A percentile compares a stretch with the other conserved stretches of the same genome.
These are phyloP conservation scores for Eremothecium sinecaudum DNA, from an alignment of 1,139 yeast species.

Conservation along the genomic window DNA sequence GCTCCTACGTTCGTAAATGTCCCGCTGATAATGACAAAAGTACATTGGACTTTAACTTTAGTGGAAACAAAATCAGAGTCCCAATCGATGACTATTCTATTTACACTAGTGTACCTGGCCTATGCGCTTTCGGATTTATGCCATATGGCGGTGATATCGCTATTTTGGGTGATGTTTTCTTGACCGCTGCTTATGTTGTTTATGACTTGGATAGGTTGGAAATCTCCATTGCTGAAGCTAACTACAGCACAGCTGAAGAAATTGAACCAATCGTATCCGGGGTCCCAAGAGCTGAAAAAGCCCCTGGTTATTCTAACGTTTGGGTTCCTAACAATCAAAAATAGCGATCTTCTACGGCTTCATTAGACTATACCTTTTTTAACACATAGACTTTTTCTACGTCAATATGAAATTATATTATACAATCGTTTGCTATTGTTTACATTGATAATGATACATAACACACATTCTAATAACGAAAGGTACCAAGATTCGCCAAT, in stretches of 20 bases:
- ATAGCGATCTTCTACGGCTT: too few species aligned
- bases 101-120: slow-evolving; percentile 8
- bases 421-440: too few species aligned
- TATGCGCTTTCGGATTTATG: slow-evolving; percentile 33
- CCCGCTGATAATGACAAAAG: slow-evolving; percentile 18
- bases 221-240: slow-evolving; percentile 58
- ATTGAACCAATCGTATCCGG: slow-evolving; percentile 36
- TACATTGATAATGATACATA: too few species aligned
- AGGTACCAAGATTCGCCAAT: too few species aligned
- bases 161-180: slow-evolving; percentile 62
- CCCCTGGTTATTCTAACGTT: slow-evolving; percentile 34
- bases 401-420: too few species aligned
- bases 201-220: slow-evolving; percentile 61
- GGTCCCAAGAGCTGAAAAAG: slow-evolving; percentile 41
- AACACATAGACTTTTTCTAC: too few species aligned
- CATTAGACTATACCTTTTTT: too few species aligned
- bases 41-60: slow-evolving; percentile 38
- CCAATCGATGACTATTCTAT: slow-evolving; percentile 38
- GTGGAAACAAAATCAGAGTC: slow-evolving; percentile 40
- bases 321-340: too few species aligned
- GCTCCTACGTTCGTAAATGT: slow-evolving; percentile 33
- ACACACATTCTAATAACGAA: too few species aligned
- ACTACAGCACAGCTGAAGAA: slow-evolving; percentile 30
- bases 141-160: slow-evolving; percentile 31
- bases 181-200: slow-evolving; percentile 66